These are phyloP conservation scores for Ceratocystis harringtonii DNA, from an alignment of 2,329 filamentous ascomycete genomes.

Conservation along the genomic window DNA sequence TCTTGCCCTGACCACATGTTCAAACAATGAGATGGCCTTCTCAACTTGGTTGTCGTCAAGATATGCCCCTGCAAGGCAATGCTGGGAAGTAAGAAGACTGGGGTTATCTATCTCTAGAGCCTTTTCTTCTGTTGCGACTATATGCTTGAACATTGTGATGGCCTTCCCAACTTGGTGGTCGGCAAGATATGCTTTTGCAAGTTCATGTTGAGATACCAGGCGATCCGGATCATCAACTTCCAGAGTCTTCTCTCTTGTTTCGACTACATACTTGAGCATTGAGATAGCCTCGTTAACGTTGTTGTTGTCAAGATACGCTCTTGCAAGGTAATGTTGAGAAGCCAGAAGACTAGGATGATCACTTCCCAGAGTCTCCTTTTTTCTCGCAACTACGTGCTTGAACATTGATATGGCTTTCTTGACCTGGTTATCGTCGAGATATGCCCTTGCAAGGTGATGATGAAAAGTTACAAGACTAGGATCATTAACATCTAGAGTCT, in stretches of 20 bases:
- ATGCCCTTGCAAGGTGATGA: too few relatives aligned
- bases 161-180: neutral
- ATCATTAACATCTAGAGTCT: neutral
- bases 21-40: too few relatives aligned
- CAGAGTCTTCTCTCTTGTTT: too few relatives aligned
- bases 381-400: neutral
- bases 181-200: neutral
- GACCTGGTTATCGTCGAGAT: neutral
- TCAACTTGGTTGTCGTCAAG: too few relatives aligned
- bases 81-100: neutral
- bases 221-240: too few relatives aligned
- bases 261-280: too few relatives aligned
- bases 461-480: neutral
- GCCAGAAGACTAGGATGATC: neutral
- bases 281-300: too few relatives aligned
- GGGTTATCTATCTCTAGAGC: neutral
- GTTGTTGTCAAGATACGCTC: neutral
- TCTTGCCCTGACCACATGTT: neutral
- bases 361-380: neutral
- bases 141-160: neutral
- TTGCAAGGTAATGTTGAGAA: neutral
- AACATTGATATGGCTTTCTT: neutral
- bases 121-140: fast-evolving
- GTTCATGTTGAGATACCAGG: too few relatives aligned
- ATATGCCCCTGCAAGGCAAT: too few relatives aligned